Base-by-base conservation (phyloP, 345 rosid species). In the Draba incana region DNA sequence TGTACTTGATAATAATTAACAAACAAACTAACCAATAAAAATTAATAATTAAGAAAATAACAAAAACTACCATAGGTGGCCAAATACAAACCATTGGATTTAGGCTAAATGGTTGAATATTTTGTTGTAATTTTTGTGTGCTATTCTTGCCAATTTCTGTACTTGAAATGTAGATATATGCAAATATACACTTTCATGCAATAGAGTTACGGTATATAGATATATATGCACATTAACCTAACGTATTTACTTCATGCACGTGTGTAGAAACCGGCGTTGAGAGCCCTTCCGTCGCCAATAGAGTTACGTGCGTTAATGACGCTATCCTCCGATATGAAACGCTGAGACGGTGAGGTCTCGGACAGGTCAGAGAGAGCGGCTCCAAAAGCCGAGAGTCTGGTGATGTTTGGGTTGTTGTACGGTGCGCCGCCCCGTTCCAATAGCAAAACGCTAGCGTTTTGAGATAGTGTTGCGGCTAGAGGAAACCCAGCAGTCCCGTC, bases 401-500 rank as follows among this genome's bases (percentile, higher is more conserved):
- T 79, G 67, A 89, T 80, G 69, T 84, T 78, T 15, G 88, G 83
- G 71, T 87, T 80, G 24, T 79, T 79, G 45, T 84, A 89, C 1
- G 91, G 96, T 13, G 89, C 76, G 42, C 85, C 88, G 15, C 96
- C 96, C 27, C 93, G 86, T 79, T 87, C 96, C 3, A 89, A 81
- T 33, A 89, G 70, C 66, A 89, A 64, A 72, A 89, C 93, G 51
- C 69, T 69, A 13, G 86, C 83, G 33, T 78, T 78, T 63, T 71
- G 75, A 2, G 96, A 89, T 1, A 87, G 80, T 46, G 91, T 87
- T 24, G 96, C 91, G 4, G 96, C 96, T 42, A 89, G 62, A 0
- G 96, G 91, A 56, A 93, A 89, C 2, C 93, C 96, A 1, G 93
- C 83, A 4, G 96, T 90, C 16, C 96, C 96, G 3, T 93, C 93